Evolutionary conservation across 2,329 filamentous ascomycete genomes (phyloP).

Genomic region (Aureobasidium sp.): DNA sequence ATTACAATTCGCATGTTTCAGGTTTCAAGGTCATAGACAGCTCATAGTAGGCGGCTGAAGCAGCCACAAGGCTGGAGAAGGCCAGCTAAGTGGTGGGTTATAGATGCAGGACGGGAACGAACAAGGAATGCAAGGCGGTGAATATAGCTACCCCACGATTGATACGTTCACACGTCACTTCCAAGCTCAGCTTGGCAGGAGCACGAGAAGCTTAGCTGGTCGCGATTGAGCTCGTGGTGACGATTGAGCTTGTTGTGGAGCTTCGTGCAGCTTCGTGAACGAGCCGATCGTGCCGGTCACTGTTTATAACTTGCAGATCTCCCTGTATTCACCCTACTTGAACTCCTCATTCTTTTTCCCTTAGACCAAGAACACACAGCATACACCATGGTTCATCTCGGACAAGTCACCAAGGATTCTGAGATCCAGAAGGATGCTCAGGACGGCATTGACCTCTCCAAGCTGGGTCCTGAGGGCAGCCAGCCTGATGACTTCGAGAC

Average conservation of each 20-base stretch:
- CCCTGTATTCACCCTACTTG: not conserved
- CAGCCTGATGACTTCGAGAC: constrained; percentile 55
- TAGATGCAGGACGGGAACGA: not conserved
- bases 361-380: not conserved
- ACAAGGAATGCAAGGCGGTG: not conserved
- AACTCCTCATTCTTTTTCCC: not conserved
- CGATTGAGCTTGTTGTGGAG: not conserved
- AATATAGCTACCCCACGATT: constrained; percentile 3
- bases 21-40: not conserved
- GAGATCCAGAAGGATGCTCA: constrained; percentile 30
- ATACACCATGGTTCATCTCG: constrained; percentile 31
- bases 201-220: constrained; percentile 1
- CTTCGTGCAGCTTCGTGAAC: no score
- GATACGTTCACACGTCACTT: not conserved
- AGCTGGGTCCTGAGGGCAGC: constrained; percentile 37
- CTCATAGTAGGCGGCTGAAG: not conserved
- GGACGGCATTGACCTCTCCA: constrained; percentile 39
- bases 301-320: constrained; percentile 10
- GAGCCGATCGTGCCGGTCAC: constrained; percentile 10
- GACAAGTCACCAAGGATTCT: constrained; percentile 27
- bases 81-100: not conserved
- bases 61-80: not conserved
- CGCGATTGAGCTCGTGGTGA: constrained; percentile 3
- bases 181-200: constrained; percentile 8
- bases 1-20: not conserved